Conservation (phyloP, 768 basidiomycete genomes). For the Suillus occidentalis region DNA sequence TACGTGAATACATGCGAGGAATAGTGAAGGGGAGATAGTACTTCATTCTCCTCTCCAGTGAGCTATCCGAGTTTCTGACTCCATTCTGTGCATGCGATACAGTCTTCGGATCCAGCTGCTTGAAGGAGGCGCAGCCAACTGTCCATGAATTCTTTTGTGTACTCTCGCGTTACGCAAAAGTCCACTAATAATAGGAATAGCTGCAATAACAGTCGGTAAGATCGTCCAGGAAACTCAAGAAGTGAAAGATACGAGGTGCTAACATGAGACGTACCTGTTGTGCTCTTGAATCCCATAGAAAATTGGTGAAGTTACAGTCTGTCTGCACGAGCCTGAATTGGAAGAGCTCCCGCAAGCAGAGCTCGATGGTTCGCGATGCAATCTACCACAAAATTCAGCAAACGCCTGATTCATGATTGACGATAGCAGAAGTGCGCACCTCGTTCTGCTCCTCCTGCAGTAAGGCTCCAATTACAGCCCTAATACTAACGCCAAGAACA, state of each 20-base stretch:
- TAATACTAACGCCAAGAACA: slow-evolving; percentile 85
- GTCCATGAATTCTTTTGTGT: slow-evolving; percentile 84
- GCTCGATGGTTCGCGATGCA: slow-evolving; percentile 73
- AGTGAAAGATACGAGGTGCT: background rate
- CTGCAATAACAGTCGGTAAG: slow-evolving; percentile 41
- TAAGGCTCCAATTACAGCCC: slow-evolving; percentile 55
- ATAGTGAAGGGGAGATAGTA: slow-evolving; percentile 25
- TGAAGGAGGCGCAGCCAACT: slow-evolving; percentile 82
- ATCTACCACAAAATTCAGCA: slow-evolving; percentile 53
- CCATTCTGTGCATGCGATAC: slow-evolving; percentile 63
- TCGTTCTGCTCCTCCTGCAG: slow-evolving; percentile 68
- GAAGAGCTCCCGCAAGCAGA: slow-evolving; percentile 91
- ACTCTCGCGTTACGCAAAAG: slow-evolving; percentile 92
- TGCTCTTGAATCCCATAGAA: slow-evolving; percentile 77
- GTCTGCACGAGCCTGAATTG: slow-evolving; percentile 95
- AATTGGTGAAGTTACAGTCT: slow-evolving; percentile 98
- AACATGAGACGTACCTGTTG: slow-evolving; percentile 49
- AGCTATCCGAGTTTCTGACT: slow-evolving; percentile 87
- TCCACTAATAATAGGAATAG: slow-evolving; percentile 78
- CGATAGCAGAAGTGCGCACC: slow-evolving; percentile 41
- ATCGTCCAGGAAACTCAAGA: background rate
- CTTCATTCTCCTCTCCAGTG: slow-evolving; percentile 84
- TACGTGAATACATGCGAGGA: background rate
- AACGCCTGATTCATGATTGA: background rate
- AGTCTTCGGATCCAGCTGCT: slow-evolving; percentile 71